Evolutionary conservation across 768 basidiomycete species (phyloP).

Genomic region (Polyporus arcularius): DNA sequence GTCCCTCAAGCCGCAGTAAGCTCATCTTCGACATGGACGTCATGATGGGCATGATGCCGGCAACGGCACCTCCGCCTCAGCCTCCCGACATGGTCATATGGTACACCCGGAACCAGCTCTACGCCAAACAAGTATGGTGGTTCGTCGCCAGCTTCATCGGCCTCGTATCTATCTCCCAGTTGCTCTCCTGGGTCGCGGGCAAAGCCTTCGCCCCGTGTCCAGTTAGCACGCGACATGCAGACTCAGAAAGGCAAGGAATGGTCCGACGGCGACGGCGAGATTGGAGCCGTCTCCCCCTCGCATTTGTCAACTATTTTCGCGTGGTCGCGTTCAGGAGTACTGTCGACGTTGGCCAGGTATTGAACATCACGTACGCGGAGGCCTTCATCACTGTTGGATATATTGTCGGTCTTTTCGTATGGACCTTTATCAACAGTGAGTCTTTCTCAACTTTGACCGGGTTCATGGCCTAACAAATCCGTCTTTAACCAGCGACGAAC

Average conservation of each 20-base stretch:
- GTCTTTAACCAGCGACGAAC: constrained; percentile 24
- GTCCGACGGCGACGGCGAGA: constrained; percentile 9
- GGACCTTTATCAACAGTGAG: constrained; percentile 31
- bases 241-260: neutral
- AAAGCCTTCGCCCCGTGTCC: neutral
- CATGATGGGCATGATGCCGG: neutral
- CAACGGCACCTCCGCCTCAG: neutral
- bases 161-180: constrained; percentile 39
- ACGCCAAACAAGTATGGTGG: constrained; percentile 46
- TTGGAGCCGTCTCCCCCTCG: constrained; percentile 25
- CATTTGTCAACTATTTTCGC: constrained; percentile 31
- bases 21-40: neutral
- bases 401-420: constrained; percentile 31
- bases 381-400: constrained; percentile 38
- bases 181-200: constrained; percentile 22
- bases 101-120: constrained; percentile 19
- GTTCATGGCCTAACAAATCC: neutral
- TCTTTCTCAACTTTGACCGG: neutral
- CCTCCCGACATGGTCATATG: neutral
- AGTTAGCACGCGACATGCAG: neutral
- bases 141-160: constrained; percentile 44
- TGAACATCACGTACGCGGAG: constrained; percentile 38
- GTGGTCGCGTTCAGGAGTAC: constrained; percentile 34
- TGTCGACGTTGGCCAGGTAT: constrained; percentile 32
- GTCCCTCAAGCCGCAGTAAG: neutral